Percentiles rank a stretch among this genome's conserved stretches.
Evolutionary conservation across 495 filamentous ascomycete species (phyloP).

Genomic region (Aspergillus affinis): DNA sequence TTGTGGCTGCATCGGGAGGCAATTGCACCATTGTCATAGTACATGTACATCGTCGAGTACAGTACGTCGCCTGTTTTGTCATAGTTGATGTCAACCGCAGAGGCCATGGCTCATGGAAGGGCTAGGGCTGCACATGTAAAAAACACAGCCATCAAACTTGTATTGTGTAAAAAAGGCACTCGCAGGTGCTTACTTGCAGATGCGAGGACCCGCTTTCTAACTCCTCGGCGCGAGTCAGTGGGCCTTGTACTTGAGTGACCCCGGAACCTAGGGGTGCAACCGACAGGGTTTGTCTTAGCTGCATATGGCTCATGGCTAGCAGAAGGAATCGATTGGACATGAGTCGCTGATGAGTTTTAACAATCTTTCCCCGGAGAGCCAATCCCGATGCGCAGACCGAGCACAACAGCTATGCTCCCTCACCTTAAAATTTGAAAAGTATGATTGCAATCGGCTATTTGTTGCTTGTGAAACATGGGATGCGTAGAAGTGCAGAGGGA

Average conservation of each 20-base stretch:
- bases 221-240: constrained; percentile 24
- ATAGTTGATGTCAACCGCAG: neutral
- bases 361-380: constrained; percentile 25
- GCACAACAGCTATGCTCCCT: constrained; percentile 25
- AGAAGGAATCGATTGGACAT: constrained; percentile 33
- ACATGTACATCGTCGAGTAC: neutral
- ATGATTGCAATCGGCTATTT: constrained; percentile 34
- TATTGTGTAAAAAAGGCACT: constrained; percentile 12
- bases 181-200: constrained; percentile 29
- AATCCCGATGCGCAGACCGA: constrained; percentile 30
- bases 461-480: constrained; percentile 31
- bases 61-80: neutral
- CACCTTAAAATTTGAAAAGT: constrained; percentile 32
- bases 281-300: constrained; percentile 31
- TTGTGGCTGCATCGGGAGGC: neutral
- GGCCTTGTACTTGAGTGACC: constrained; percentile 10
- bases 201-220: constrained; percentile 31
- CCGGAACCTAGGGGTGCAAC: constrained; percentile 15
- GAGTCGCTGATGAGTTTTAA: constrained; percentile 28
- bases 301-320: constrained; percentile 33
- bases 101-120: neutral
- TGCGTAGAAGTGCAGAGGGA: constrained; percentile 39
- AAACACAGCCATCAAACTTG: constrained; percentile 7
- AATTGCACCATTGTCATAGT: neutral
- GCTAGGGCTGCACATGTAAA: constrained; percentile 10